These are phyloP conservation scores for Phytophthora cactorum DNA, from an alignment of 352 stramenopile genomes.

Conservation along the genomic window DNA sequence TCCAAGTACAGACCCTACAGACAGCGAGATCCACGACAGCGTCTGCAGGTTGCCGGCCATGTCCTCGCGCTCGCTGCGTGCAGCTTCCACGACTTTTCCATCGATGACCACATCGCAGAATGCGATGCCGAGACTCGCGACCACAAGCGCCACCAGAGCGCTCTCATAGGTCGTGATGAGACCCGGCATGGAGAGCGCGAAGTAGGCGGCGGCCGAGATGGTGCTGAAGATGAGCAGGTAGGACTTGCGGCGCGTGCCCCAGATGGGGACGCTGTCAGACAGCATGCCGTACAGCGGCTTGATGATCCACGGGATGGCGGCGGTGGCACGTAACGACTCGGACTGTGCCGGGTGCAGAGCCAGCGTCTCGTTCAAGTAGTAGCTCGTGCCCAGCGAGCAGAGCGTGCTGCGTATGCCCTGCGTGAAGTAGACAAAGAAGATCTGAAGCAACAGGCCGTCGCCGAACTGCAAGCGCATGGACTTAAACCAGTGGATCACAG, in stretches of 20 bases:
- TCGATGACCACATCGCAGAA: slow-evolving; percentile 88
- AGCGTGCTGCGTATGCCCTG: slow-evolving; percentile 79
- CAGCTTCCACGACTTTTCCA: slow-evolving; percentile 76
- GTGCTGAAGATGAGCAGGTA: slow-evolving; percentile 80
- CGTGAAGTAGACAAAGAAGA: slow-evolving; percentile 89
- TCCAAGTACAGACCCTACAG: slow-evolving; percentile 71
- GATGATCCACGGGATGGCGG: slow-evolving; percentile 83
- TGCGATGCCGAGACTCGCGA: slow-evolving; percentile 81
- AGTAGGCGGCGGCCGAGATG: slow-evolving; percentile 62
- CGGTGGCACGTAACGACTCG: slow-evolving; percentile 67
- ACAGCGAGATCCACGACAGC: slow-evolving; percentile 80
- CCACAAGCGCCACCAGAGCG: slow-evolving; percentile 62
- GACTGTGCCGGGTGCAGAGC: slow-evolving; percentile 66
- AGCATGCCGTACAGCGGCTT: slow-evolving; percentile 84
- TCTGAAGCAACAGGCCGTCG: slow-evolving; percentile 72
- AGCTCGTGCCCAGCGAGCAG: slow-evolving; percentile 79
- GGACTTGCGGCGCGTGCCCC: slow-evolving; percentile 76
- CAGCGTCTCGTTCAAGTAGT: slow-evolving; percentile 84
- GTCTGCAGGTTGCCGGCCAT: slow-evolving; percentile 83
- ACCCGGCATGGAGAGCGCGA: slow-evolving; percentile 62
- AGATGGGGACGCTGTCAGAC: slow-evolving; percentile 79
- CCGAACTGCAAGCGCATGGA: slow-evolving; percentile 73
- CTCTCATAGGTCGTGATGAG: slow-evolving; percentile 62
- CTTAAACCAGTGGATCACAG: slow-evolving; percentile 61
- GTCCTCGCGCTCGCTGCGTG: slow-evolving; percentile 71